Evolutionary conservation across 1,139 yeast species (phyloP).

Genomic region (Nakaseomyces delphensis): DNA sequence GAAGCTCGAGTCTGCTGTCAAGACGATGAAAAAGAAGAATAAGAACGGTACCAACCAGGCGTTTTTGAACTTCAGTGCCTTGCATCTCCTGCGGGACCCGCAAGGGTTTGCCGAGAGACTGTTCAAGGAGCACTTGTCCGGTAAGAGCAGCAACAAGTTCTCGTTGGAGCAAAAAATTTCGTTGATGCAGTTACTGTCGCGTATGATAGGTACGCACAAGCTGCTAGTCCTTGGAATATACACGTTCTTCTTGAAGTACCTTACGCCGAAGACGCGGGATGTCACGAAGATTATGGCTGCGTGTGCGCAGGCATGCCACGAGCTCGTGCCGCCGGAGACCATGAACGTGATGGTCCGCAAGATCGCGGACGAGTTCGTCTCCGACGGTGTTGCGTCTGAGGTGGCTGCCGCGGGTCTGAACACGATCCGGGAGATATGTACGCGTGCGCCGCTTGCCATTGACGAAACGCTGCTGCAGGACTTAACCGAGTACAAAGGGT

Average conservation of each 20-base stretch:
- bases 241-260: conserved; percentile 75
- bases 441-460: conserved; percentile 91
- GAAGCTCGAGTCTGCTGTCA: conserved; percentile 64
- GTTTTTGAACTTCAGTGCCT: conserved; percentile 84
- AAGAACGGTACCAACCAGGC: conserved; percentile 48
- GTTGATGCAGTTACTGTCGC: conserved; percentile 75
- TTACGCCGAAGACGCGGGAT: conserved; percentile 88
- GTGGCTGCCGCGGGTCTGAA: conserved; percentile 97
- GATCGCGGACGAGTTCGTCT: conserved; percentile 93
- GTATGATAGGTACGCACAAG: conserved; percentile 91
- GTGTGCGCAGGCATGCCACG: conserved; percentile 92
- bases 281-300: conserved; percentile 97
- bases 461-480: conserved; percentile 82
- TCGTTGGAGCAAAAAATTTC: conserved; percentile 83
- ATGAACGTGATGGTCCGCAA: conserved; percentile 72
- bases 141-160: conserved; percentile 57
- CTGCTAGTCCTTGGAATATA: conserved; percentile 82
- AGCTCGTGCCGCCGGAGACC: conserved; percentile 91
- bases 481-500: conserved; percentile 80
- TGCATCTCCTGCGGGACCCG: conserved; percentile 89
- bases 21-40: conserved; percentile 54
- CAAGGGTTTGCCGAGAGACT: conserved; percentile 92
- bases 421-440: conserved; percentile 82
- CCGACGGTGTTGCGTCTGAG: conserved; percentile 96
- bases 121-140: conserved; percentile 61